Percentiles rank a stretch among this genome's conserved stretches.
These are phyloP conservation scores for Alternaria novae-zelandiae DNA, from an alignment of 2,329 filamentous ascomycete genomes.

Conservation along the genomic window DNA sequence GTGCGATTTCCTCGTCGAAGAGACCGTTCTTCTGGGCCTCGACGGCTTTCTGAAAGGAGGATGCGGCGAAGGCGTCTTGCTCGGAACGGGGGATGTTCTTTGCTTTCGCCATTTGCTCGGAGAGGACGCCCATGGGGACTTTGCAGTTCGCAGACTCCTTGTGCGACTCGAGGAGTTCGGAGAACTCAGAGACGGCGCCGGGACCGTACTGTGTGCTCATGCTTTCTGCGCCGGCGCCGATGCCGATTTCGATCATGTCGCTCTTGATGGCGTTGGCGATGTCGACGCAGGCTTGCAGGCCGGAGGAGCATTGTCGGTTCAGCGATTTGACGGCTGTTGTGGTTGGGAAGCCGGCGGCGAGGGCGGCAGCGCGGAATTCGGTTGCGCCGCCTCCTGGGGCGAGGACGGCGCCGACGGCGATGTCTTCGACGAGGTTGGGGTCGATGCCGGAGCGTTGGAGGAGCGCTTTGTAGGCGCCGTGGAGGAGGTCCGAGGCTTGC, in stretches of 20 bases:
- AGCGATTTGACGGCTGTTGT: slow-evolving; percentile 82
- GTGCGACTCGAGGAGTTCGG: slow-evolving; percentile 81
- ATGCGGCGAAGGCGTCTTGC: slow-evolving; percentile 94
- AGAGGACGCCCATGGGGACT: slow-evolving; percentile 93
- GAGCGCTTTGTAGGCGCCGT: slow-evolving; percentile 80
- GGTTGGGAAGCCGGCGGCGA: slow-evolving; percentile 90
- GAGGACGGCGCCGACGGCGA: slow-evolving; percentile 89
- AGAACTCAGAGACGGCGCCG: slow-evolving; percentile 88
- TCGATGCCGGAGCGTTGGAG: slow-evolving; percentile 88
- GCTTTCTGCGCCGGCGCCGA: slow-evolving; percentile 94
- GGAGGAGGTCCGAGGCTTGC: slow-evolving; percentile 81
- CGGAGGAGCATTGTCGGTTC: slow-evolving; percentile 94
- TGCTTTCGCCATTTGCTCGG: slow-evolving; percentile 93
- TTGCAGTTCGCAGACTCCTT: slow-evolving; percentile 92
- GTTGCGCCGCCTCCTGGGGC: slow-evolving; percentile 93
- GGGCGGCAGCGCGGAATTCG: slow-evolving; percentile 90
- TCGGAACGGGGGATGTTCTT: slow-evolving; percentile 71
- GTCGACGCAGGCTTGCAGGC: slow-evolving; percentile 90
- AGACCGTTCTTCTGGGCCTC: slow-evolving; percentile 87
- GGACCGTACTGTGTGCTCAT: slow-evolving; percentile 95
- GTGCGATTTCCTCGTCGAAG: slow-evolving; percentile 89
- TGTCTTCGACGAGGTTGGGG: slow-evolving; percentile 86
- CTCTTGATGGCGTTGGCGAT: slow-evolving; percentile 89
- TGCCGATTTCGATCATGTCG: slow-evolving; percentile 94
- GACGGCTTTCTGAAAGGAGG: slow-evolving; percentile 87